These are phyloP conservation scores for Oryza australiensis DNA, from an alignment of 176 grass and related monocot species.

Conservation along the genomic window DNA sequence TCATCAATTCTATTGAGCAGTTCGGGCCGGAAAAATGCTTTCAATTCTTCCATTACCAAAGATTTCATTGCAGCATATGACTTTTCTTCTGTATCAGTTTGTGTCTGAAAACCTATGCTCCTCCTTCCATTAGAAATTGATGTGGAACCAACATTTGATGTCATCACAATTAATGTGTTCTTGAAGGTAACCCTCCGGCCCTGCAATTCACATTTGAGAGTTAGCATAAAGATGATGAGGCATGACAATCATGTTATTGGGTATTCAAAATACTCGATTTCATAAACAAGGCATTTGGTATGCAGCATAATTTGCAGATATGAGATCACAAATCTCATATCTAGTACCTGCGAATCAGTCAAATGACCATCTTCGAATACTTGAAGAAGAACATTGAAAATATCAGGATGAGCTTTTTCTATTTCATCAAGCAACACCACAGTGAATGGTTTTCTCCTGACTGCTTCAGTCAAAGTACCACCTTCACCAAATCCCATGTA, in stretches of 20 bases:
- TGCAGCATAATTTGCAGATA: neutral
- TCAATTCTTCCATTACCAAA: conserved; percentile 80
- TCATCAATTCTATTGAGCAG: conserved; percentile 97
- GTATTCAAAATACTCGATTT: conserved; percentile 19
- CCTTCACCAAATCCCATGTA: conserved; percentile 91
- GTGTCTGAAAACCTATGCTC: conserved; percentile 64
- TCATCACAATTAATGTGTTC: conserved; percentile 96
- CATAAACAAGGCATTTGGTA: neutral
- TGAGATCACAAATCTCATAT: conserved; percentile 16
- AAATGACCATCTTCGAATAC: conserved; percentile 96
- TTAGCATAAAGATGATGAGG: neutral
- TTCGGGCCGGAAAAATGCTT: conserved; percentile 87
- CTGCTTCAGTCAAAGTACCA: conserved; percentile 93
- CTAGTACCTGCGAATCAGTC: conserved; percentile 74
- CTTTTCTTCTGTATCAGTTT: conserved; percentile 58
- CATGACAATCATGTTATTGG: neutral
- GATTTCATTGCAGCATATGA: conserved; percentile 79
- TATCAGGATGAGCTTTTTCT: conserved; percentile 99
- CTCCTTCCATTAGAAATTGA: conserved; percentile 72
- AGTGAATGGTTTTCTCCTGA: conserved; percentile 87
- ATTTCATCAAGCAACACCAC: conserved; percentile 92
- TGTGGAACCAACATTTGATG: conserved; percentile 88
- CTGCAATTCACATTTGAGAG: conserved; percentile 46
- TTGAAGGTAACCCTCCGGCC: conserved; percentile 94
- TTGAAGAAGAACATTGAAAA: conserved; percentile 98